Evolutionary conservation across 148 eudicot genomes (phyloP).

Genomic region (Rhododendron williamsianum): DNA sequence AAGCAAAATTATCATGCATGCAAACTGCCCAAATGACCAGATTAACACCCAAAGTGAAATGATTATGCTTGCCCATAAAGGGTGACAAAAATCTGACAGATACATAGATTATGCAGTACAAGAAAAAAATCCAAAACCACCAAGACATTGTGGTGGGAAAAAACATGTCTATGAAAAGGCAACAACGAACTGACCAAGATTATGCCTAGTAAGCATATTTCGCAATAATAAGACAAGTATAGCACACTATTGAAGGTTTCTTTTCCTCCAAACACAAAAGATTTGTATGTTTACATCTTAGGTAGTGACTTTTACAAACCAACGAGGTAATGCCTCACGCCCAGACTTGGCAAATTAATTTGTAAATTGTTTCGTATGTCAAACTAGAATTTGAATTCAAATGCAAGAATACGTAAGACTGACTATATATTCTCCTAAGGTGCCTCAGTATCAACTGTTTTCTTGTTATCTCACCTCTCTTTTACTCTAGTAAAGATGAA

Average conservation of each 20-base stretch:
- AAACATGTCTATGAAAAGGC: neutral
- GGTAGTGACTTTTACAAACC: neutral
- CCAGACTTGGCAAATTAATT: neutral
- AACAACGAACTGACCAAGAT: neutral
- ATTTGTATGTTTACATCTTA: neutral
- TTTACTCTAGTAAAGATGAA: neutral
- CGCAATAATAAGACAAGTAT: neutral
- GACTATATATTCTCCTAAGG: neutral
- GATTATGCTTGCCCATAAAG: neutral
- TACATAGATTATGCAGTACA: neutral
- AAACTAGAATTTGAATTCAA: conserved; percentile 5
- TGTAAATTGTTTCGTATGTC: neutral
- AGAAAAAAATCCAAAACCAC: neutral
- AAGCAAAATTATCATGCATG: neutral
- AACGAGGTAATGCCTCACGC: neutral
- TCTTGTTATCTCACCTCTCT: neutral
- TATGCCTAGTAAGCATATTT: neutral
- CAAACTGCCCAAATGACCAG: neutral
- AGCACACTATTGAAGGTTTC: neutral
- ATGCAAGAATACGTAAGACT: neutral
- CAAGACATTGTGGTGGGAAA: neutral
- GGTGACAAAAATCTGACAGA: neutral
- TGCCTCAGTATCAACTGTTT: neutral
- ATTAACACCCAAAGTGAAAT: neutral
- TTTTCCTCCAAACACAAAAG: neutral